A percentile compares a stretch with the other conserved stretches of the same genome.
phyloP scores from a whole-genome alignment of 2,329 filamentous ascomycete species.

The Alternaria solani region DNA sequence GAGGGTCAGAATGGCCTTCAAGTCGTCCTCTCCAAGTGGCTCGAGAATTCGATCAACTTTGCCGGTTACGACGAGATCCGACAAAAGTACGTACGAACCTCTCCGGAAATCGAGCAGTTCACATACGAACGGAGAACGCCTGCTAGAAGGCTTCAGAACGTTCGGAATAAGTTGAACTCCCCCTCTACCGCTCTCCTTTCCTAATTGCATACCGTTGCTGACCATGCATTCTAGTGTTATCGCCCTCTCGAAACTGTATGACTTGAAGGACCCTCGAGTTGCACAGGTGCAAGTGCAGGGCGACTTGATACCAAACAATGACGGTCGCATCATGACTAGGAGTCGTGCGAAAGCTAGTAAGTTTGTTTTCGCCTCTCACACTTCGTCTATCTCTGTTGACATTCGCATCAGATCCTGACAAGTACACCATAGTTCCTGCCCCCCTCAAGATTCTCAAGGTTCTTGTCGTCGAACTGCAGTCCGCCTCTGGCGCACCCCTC shows the following conservation, averaged over 20 bases:
- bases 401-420: constrained; percentile 74
- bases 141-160: background rate
- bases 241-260: constrained; percentile 89
- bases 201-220: constrained; percentile 10
- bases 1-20: constrained; percentile 82
- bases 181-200: background rate
- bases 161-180: constrained; percentile 9
- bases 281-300: constrained; percentile 86
- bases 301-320: constrained; percentile 77
- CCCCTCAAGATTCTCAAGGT: constrained; percentile 97
- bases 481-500: constrained; percentile 73
- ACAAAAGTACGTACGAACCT: constrained; percentile 75
- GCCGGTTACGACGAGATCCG: constrained; percentile 98
- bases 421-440: constrained; percentile 85
- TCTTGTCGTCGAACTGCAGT: constrained; percentile 87
- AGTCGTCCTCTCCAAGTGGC: constrained; percentile 91
- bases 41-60: constrained; percentile 96
- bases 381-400: constrained; percentile 20
- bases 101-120: constrained; percentile 1
- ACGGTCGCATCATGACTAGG: constrained; percentile 89
- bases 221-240: constrained; percentile 70
- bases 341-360: constrained; percentile 85
- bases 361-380: constrained; percentile 27
- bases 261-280: constrained; percentile 82
- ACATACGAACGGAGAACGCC: constrained; percentile 2